Evolutionary conservation across 805 yeast species (phyloP), one percentile per base, ranked within the genome.

Genomic region (Candida schatavii): DNA sequence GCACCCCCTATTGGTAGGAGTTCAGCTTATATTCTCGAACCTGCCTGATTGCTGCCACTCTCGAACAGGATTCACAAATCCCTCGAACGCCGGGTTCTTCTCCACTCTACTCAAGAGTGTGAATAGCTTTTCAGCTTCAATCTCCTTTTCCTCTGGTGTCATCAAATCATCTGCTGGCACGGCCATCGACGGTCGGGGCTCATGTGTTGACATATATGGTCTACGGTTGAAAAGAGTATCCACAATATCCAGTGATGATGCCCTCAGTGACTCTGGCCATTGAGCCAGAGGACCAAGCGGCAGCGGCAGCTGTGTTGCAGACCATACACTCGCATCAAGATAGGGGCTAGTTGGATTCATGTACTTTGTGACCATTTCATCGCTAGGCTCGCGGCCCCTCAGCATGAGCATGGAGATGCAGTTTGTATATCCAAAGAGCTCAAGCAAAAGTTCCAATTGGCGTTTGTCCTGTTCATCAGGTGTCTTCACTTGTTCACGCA

Each of bases 41-140:
- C 46, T 55, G 3, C 64, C 66, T 47, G 48, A 56, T 35, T 59
- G 57, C 37, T 63, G 66, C 65, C 71, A 69, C 39, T 56, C 56
- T 34, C 62, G 52, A 1, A 70, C 57, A 3, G 76, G 76, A 41
- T 71, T 70, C 38, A 61, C 57, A 37, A 67, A 67, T 18, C 52
- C 49, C 29, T 65, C 57, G 42, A 71, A 59, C 2, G 61, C 56
- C 2, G 70, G 67, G 34, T 56, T 55, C 37, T 55, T 57, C 45
- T 63, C 69, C 57, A 68, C 62, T 48, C 74, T 50, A 35, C 68
- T 74, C 45, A 72, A 69, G 5, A 69, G 40, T 3, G 57, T 61
- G 50, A 68, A 71, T 43, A 72, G 46, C 44, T 68, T 59, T 40
- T 72, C 77, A 2, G 76, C 76, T 46, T 72, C 76, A 5, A 48